phyloP scores from a whole-genome alignment of 192 early-diverging fungal genomes.

The Coemansia sp. region DNA sequence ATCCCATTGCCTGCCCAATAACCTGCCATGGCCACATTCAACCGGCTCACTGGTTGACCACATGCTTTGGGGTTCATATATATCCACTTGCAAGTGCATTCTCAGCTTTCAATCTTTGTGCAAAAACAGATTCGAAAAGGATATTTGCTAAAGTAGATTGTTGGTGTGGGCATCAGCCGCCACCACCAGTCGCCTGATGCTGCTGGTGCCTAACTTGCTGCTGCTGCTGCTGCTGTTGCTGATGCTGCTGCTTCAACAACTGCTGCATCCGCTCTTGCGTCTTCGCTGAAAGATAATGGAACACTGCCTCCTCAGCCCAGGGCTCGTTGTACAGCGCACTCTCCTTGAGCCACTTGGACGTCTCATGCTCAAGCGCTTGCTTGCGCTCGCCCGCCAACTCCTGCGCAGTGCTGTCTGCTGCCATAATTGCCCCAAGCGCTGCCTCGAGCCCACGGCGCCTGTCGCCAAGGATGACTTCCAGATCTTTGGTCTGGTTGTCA shows the following conservation, averaged over 20 bases:
- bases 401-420: slow-evolving; percentile 22
- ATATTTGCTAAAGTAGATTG: not conserved
- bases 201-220: slow-evolving; percentile 12
- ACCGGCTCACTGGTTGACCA: too few relatives aligned
- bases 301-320: slow-evolving; percentile 87
- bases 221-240: slow-evolving; percentile 30
- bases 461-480: slow-evolving; percentile 69
- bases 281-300: slow-evolving; percentile 83
- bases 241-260: slow-evolving; percentile 41
- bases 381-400: slow-evolving; percentile 31
- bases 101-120: not conserved
- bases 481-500: slow-evolving; percentile 86
- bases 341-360: slow-evolving; percentile 51
- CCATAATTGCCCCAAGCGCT: slow-evolving; percentile 46
- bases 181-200: slow-evolving; percentile 13
- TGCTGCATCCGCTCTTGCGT: slow-evolving; percentile 53
- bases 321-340: slow-evolving; percentile 52
- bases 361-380: slow-evolving; percentile 34
- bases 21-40: too few relatives aligned
- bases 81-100: too few relatives aligned
- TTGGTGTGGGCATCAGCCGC: too few relatives aligned
- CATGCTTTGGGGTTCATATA: too few relatives aligned
- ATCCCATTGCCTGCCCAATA: too few relatives aligned
- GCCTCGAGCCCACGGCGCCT: slow-evolving; percentile 47
- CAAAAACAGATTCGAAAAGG: slow-evolving; percentile 2